Conservation (phyloP, 495 filamentous ascomycete genomes). For the Hypoxylon lienhwacheense region DNA sequence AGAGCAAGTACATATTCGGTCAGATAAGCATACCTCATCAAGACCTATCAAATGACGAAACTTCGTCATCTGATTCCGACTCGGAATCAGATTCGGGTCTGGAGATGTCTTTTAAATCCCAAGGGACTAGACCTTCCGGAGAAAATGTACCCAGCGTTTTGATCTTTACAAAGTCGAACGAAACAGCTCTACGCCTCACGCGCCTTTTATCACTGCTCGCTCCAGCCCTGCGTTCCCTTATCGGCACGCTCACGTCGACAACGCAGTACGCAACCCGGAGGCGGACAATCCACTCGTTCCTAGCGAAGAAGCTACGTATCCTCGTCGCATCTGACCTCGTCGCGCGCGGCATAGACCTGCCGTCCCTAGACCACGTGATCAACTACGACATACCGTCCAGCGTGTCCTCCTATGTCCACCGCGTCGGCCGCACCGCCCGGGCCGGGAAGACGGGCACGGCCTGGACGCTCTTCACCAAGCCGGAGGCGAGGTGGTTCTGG, state of each 20-base stretch:
- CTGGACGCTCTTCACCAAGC: constrained; percentile 77
- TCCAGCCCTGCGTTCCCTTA: constrained; percentile 56
- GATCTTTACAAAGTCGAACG: constrained; percentile 87
- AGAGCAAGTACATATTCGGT: constrained; percentile 41
- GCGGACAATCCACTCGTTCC: constrained; percentile 63
- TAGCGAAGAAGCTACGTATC: constrained; percentile 63
- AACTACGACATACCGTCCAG: constrained; percentile 92
- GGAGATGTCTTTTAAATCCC: constrained; percentile 10
- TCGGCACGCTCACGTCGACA: constrained; percentile 75
- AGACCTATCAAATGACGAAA: constrained; percentile 31
- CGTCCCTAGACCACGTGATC: constrained; percentile 76
- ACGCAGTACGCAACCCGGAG: constrained; percentile 65
- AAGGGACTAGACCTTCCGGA: neutral
- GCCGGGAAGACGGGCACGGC: constrained; percentile 76
- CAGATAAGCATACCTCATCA: constrained; percentile 2
- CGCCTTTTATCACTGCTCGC: constrained; percentile 71
- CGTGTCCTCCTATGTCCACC: constrained; percentile 83
- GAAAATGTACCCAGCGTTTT: constrained; percentile 55
- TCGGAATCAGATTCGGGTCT: constrained; percentile 27
- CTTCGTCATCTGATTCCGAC: constrained; percentile 40
- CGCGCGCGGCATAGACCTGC: constrained; percentile 87
- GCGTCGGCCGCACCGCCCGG: constrained; percentile 87
- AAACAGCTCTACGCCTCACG: constrained; percentile 76
- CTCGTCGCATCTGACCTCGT: constrained; percentile 91
- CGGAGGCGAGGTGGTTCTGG: constrained; percentile 86